Base-by-base conservation (phyloP, 2,329 filamentous ascomycete species). In the Lasiodiplodia theobromae region DNA sequence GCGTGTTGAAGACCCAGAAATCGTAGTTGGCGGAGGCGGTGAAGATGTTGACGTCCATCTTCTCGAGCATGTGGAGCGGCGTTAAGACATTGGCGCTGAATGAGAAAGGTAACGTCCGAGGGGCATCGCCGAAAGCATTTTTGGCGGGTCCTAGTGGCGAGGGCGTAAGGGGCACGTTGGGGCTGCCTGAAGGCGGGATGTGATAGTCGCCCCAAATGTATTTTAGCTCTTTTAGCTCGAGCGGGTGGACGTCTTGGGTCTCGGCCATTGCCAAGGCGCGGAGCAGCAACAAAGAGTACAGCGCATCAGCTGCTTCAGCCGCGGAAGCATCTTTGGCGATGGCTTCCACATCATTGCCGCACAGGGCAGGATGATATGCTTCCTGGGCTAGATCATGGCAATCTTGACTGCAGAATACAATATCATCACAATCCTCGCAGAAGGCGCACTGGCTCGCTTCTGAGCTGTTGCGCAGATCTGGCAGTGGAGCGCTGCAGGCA, bases 1-100 rank as follows among this genome's bases (percentile, higher is more conserved):
- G 85, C 0, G 94, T 97, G 80, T 98, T 97, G 75, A 97, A 87
- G 18, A 97, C 86, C 92, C 92, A 96, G 7, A 91, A 80, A 73
- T 94, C 92, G 77, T 92, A 90, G 28, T 83, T 79, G 51, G 52
- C 37, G 8, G 52, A 38, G 8, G 38, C 18, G 6, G 51, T 10
- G 77, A 91, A 95, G 65, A 94, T 89, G 76, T 95, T 90, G 68
- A 95, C 84, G 72, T 94, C 91, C 90, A 96, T 93, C 79, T 93
- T 93, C 77, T 94, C 91, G 18, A 96, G 85, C 38, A 95, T 85
- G 75, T 94, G 91, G 6, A 95, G 85, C 0, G 92, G 92, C 2
- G 87, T 87, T 68, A 92, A 86, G 70, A 96, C 87, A 72, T 92
- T 94, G 79, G 89, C 88, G 65, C 88, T 85, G 80, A 95, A 95